Base-by-base conservation (phyloP, 495 filamentous ascomycete species). In the Extremus antarcticus region DNA sequence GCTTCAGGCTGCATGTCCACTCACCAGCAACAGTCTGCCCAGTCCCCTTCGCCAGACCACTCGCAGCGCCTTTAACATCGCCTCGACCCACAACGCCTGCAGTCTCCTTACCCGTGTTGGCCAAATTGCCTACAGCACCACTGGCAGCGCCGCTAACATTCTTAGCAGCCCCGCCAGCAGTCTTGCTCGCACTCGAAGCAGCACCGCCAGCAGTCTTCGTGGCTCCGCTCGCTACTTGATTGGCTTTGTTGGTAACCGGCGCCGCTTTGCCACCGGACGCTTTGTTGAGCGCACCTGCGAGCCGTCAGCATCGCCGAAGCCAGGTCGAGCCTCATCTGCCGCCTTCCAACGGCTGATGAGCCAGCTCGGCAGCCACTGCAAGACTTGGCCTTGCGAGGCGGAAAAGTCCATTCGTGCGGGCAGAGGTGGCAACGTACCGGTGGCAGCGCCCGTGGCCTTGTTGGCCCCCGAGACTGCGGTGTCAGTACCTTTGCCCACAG, bases 21-120 rank as follows among this genome's bases (percentile, higher is more conserved):
- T 45, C 41, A 45, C 41, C 46, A 9, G 20, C 47, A 43, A 63
- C 56, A 1, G 60, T 59, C 21, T 53, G 20, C n/a, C 58, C 61
- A 2, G 40, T 52, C 3, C 61, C 57, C 19, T 29, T 47, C 13
- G 50, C 57, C 25, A 63, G 20, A n/a, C 57, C 57, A 0, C n/a
- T 39, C 1, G 50, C 61, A 1, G 57, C 50, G 2, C 61, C 61
- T 24, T 54, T 54, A 8, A 63, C 24, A 32, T 63, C 57, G n/a
- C 61, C 61, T 19, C 35, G 22, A n/a, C 43, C 25, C 1, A 55
- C 40, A 1, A 54, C 53, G 3, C 48, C 43, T 16, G 38, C 48
- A 7, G 60, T 63, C n/a, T 63, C 46, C 19, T 48, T 56, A 2
- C 53, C 61, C 9, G 61, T 60, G 29, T 63, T 60, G 25, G 29